phyloP scores from a whole-genome alignment of 352 stramenopile genomes.

The Phytophthora sp. region DNA sequence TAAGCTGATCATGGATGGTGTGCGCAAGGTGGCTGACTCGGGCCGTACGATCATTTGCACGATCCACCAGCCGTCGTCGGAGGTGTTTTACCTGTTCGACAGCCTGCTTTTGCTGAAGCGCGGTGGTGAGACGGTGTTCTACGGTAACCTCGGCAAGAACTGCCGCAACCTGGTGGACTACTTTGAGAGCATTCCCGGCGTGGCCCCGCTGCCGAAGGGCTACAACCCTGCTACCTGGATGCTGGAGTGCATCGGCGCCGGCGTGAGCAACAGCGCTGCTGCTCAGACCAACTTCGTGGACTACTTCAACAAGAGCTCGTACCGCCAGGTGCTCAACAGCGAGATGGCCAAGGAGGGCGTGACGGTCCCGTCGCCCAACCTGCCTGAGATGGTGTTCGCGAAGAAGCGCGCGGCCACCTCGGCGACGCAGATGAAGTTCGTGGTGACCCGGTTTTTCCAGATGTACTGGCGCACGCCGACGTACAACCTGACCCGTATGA shows the following conservation, averaged over 20 bases:
- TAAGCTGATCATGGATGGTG: constrained; percentile 21
- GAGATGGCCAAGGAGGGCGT: constrained; percentile 30
- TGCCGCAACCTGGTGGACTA: constrained; percentile 26
- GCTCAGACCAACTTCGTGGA: constrained; percentile 23
- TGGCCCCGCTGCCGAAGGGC: constrained; percentile 24
- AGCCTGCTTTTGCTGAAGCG: constrained; percentile 68
- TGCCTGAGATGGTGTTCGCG: constrained; percentile 33
- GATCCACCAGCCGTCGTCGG: constrained; percentile 88
- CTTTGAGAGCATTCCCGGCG: constrained; percentile 40
- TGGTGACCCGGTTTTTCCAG: constrained; percentile 35
- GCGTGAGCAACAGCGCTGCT: constrained; percentile 11
- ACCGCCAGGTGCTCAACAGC: constrained; percentile 7
- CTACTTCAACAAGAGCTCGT: constrained; percentile 28
- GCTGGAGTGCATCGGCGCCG: constrained; percentile 64
- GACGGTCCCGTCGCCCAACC: constrained; percentile 15
- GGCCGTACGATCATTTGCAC: constrained; percentile 68
- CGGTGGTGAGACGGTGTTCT: no score
- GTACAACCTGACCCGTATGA: constrained; percentile 77
- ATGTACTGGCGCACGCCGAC: constrained; percentile 56
- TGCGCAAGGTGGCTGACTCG: constrained; percentile 20
- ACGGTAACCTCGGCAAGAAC: constrained; percentile 37
- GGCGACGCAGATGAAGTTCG: constrained; percentile 30
- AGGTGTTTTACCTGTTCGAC: constrained; percentile 86
- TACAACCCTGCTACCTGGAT: constrained; percentile 83
- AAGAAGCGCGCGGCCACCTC: constrained; percentile 32